A percentile compares a stretch with the other conserved stretches of the same genome.
These are phyloP conservation scores for Pinus tabuliformis DNA, from an alignment of 75 land plant genomes.

Conservation along the genomic window DNA sequence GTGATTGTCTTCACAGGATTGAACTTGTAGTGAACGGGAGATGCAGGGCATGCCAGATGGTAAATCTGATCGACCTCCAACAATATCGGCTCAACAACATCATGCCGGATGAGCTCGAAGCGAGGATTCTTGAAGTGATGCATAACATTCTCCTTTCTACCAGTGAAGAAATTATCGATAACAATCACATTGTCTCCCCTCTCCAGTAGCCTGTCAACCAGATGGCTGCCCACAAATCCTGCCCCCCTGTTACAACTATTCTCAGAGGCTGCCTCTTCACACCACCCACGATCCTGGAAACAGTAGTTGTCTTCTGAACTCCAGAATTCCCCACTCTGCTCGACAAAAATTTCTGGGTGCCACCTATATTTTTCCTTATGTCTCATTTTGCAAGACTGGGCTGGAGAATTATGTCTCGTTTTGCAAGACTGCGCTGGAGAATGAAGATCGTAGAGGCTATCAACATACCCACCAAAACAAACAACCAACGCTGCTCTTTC, in stretches of 20 bases:
- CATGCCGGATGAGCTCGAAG: constrained; percentile 83
- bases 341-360: background rate
- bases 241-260: constrained; percentile 82
- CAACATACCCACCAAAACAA: constrained; percentile 61
- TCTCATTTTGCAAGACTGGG: constrained; percentile 18
- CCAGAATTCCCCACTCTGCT: background rate
- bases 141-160: constrained; percentile 71
- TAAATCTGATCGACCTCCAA: constrained; percentile 92
- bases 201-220: constrained; percentile 67
- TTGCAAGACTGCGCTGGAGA: no score
- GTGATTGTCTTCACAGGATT: constrained; percentile 85
- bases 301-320: constrained; percentile 4
- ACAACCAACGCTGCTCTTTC: constrained; percentile 63
- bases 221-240: constrained; percentile 82
- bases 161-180: constrained; percentile 84
- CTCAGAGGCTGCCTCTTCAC: constrained; percentile 45
- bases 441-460: constrained; percentile 70
- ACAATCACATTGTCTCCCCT: constrained; percentile 80
- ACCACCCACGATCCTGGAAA: constrained; percentile 37
- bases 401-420: no score
- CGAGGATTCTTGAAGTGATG: constrained; percentile 68
- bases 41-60: constrained; percentile 85
- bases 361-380: background rate
- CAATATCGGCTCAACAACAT: constrained; percentile 78
- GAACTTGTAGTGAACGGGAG: constrained; percentile 81